A percentile compares a stretch with the other conserved stretches of the same genome.
These are phyloP conservation scores for Emmonsiellopsis sp. DNA, from an alignment of 2,329 filamentous ascomycete species.

Conservation along the genomic window DNA sequence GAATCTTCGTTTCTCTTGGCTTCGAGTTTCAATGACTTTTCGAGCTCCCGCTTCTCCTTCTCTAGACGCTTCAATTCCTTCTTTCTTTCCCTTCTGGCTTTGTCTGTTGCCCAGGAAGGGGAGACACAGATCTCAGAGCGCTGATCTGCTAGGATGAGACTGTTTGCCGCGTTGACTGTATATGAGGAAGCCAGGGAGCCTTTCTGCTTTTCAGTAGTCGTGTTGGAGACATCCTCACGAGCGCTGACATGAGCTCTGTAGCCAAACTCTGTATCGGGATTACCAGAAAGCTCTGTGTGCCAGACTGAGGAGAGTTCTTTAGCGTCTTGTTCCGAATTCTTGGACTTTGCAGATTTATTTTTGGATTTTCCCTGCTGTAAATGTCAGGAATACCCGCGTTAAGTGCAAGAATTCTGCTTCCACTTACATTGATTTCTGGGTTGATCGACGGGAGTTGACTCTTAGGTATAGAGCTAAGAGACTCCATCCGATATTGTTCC, in stretches of 20 bases:
- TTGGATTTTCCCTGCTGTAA: background rate
- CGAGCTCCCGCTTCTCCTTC: slow-evolving; percentile 11
- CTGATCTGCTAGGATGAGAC: background rate
- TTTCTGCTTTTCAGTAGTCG: no score
- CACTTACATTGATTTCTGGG: background rate
- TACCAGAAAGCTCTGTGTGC: no score
- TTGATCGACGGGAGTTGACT: background rate
- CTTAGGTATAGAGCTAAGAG: background rate
- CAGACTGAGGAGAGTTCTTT: no score
- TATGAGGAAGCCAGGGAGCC: background rate
- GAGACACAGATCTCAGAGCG: slow-evolving; percentile 13
- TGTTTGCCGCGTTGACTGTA: background rate
- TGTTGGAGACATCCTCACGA: no score
- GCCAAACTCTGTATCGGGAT: no score
- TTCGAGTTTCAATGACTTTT: slow-evolving; percentile 9
- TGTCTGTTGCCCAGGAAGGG: slow-evolving; percentile 10
- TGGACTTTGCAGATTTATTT: background rate
- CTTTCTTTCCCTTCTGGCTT: slow-evolving; percentile 9
- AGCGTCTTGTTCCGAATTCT: no score
- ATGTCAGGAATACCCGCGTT: background rate
- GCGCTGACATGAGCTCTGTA: no score
- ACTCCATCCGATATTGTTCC: background rate
- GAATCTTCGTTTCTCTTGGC: slow-evolving; percentile 2
- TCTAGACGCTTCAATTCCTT: slow-evolving; percentile 10
- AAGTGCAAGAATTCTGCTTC: background rate